Evolutionary conservation across 345 rosid species (phyloP), one percentile per base, ranked within the genome.

Genomic region (Sonneratia caseolaris): DNA sequence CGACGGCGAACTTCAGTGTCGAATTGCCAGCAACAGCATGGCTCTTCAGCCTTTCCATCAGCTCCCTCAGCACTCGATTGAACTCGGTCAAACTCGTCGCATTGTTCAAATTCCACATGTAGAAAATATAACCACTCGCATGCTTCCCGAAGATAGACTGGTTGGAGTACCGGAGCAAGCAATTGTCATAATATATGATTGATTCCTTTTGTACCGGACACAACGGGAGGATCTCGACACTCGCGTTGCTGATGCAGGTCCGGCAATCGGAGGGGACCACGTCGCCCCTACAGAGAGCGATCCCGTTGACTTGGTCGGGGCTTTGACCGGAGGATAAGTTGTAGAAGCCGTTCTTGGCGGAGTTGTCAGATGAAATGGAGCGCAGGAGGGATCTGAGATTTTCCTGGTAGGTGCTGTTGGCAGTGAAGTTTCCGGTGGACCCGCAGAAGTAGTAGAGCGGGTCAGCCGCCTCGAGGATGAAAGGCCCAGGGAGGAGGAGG

Each of bases 231-330:
- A 73, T 75, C 40, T 71, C 70, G 5, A 66, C 11, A 8, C 72
- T 69, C 1, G 81, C 74, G 35, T 72, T 21, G 7, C 66, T 48
- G 38, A 83, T 24, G 67, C 94, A 85, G 0, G 24, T 53, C 47
- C 38, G 72, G 71, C 94, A 89, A 21, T 37, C 72, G 5, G 68
- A 72, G 2, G 68, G 55, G 7, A 35, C 65, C 56, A 69, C 64
- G 38, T 85, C 88, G 1, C 88, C 86, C 70, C 86, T 75, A 71
- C 90, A 83, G 4, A 78, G 82, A 5, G 68, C 78, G 32, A 85
- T 73, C 5, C 77, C 82, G 73, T 84, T 73, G 68, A 79, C 85
- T 38, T 37, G 70, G 78, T 81, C 74, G 3, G 69, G 49, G 74
- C 24, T 74, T 74, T 37, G 32, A 22, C 87, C 87, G 7, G 66